A percentile compares a stretch with the other conserved stretches of the same genome.
Evolutionary conservation across 1,284 basidiomycete genomes (phyloP).

Genomic region (Boletus sp.): DNA sequence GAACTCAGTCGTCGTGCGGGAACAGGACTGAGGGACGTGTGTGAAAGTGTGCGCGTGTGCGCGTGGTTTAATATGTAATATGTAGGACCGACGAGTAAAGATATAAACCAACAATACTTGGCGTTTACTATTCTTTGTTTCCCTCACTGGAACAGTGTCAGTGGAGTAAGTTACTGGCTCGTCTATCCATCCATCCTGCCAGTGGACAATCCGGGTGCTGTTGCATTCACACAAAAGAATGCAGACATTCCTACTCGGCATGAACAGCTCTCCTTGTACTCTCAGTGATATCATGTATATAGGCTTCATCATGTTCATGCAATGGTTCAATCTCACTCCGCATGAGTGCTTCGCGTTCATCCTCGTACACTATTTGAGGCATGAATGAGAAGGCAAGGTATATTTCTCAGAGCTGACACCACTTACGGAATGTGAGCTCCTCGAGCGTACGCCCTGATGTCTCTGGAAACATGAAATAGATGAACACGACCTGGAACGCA

Average conservation of each 20-base stretch:
- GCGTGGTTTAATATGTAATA: no score
- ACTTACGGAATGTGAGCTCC: constrained; percentile 61
- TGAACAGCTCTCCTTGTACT: neutral
- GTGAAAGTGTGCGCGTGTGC: no score
- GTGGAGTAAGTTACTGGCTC: no score
- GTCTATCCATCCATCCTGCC: no score
- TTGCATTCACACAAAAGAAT: no score
- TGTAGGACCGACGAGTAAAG: no score
- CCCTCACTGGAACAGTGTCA: no score
- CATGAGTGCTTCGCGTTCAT: neutral
- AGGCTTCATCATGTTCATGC: neutral
- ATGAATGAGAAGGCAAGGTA: neutral
- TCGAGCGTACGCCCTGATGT: constrained; percentile 51
- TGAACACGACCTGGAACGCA: constrained; percentile 48
- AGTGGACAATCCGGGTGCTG: no score
- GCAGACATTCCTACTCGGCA: neutral
- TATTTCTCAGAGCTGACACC: neutral
- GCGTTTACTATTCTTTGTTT: no score
- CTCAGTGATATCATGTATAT: neutral
- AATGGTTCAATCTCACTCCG: neutral
- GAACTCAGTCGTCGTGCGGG: no score
- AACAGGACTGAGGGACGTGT: no score
- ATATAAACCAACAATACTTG: no score
- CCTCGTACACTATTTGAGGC: neutral
- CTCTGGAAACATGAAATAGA: constrained; percentile 46